Conservation (phyloP, 306 rosid genomes). For the Prunus persica region DNA sequence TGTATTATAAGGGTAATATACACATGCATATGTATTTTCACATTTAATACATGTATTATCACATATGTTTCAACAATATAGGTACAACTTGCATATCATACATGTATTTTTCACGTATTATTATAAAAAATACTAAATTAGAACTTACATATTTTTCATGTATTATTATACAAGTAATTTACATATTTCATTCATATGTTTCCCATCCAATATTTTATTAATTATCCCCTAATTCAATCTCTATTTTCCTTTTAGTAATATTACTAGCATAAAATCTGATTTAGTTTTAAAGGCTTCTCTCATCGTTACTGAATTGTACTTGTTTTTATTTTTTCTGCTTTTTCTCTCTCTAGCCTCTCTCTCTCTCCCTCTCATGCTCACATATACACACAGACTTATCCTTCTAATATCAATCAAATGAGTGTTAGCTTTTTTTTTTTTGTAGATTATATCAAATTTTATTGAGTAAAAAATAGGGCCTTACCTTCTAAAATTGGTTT, state of each 20-base stretch:
- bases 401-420: neutral
- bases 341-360: neutral
- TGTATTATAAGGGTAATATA: too few relatives aligned
- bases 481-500: neutral
- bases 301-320: neutral
- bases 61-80: too few relatives aligned
- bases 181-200: neutral
- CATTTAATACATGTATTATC: too few relatives aligned
- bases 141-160: too few relatives aligned
- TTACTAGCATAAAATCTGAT: neutral
- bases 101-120: too few relatives aligned
- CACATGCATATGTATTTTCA: too few relatives aligned
- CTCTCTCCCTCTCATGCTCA: neutral
- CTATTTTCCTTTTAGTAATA: neutral
- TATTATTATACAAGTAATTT: too few relatives aligned
- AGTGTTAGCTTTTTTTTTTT: neutral
- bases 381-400: neutral
- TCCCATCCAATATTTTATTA: neutral
- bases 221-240: neutral
- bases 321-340: neutral
- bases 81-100: too few relatives aligned
- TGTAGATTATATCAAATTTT: neutral
- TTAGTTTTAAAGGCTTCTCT: neutral
- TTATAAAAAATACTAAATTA: too few relatives aligned
- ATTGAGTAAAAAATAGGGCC: neutral